These are phyloP conservation scores for Phytophthora sojae DNA, from an alignment of 352 stramenopile species.

Conservation along the genomic window DNA sequence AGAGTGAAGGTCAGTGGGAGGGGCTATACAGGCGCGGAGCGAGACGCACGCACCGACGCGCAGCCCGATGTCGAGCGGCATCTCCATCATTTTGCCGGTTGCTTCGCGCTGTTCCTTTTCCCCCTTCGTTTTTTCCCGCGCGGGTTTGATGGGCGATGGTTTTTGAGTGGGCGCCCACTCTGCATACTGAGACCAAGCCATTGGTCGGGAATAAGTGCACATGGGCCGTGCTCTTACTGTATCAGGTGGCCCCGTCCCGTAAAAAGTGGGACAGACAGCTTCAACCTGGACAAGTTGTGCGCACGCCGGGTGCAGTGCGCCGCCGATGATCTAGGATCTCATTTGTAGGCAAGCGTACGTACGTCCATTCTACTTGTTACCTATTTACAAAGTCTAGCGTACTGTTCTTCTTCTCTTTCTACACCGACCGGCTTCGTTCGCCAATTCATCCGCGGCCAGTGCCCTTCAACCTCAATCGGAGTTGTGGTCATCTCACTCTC, in stretches of 20 bases:
- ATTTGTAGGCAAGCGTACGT: no score
- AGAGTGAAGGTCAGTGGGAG: not conserved
- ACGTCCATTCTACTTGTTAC: not conserved
- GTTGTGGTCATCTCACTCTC: not conserved
- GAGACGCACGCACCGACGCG: conserved; percentile 64
- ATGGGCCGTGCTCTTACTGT: not conserved
- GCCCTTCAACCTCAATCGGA: conserved; percentile 17
- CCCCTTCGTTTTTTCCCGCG: conserved; percentile 18
- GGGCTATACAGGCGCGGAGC: not conserved
- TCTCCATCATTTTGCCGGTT: conserved; percentile 33
- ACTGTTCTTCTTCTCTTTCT: not conserved
- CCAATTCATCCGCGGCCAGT: not conserved
- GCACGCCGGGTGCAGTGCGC: not conserved
- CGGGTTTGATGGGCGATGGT: conserved; percentile 15
- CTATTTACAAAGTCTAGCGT: conserved; percentile 9
- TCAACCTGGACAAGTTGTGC: no score
- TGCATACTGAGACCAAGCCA: conserved; percentile 4
- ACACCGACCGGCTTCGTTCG: not conserved
- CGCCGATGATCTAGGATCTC: no score
- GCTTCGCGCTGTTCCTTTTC: conserved; percentile 13
- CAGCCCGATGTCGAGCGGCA: conserved; percentile 74
- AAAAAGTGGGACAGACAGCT: not conserved
- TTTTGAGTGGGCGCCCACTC: not conserved
- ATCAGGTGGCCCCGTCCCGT: not conserved
- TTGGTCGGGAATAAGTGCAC: not conserved